Conservation (phyloP, 2,329 filamentous ascomycete genomes). For the Sphaerulina musiva region DNA sequence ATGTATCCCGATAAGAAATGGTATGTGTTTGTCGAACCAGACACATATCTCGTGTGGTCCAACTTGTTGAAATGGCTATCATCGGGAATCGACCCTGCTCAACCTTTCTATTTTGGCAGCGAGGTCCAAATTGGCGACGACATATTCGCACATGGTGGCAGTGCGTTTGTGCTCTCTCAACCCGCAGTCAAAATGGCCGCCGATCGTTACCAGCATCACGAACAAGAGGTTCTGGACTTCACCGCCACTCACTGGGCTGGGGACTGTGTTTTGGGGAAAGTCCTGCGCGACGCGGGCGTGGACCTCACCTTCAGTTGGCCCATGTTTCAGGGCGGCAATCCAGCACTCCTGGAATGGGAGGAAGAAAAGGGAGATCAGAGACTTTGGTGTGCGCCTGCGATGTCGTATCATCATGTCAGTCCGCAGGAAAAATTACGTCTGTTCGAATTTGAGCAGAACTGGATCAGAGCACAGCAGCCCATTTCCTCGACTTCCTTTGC, state of each 20-base stretch:
- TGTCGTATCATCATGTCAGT: conserved; percentile 34
- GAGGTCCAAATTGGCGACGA: conserved; percentile 44
- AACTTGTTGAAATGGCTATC: conserved; percentile 49
- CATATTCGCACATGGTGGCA: conserved; percentile 39
- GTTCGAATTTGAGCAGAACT: conserved; percentile 30
- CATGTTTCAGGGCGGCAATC: conserved; percentile 38
- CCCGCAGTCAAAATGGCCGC: conserved; percentile 33
- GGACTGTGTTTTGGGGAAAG: conserved; percentile 48
- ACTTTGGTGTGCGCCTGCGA: conserved; percentile 40
- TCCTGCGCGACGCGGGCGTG: conserved; percentile 40
- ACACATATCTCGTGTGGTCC: conserved; percentile 52
- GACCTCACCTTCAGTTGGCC: conserved; percentile 39
- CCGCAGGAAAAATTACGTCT: conserved; percentile 24
- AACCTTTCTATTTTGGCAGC: conserved; percentile 50
- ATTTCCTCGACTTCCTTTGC: conserved; percentile 4
- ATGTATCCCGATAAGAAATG: conserved; percentile 46
- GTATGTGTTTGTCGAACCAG: conserved; percentile 55
- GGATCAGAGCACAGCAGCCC: conserved; percentile 15
- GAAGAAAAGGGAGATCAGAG: conserved; percentile 21
- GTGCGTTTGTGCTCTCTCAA: conserved; percentile 40
- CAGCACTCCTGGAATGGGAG: conserved; percentile 36
- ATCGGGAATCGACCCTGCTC: conserved; percentile 41
- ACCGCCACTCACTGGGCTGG: conserved; percentile 48
- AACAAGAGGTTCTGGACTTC: conserved; percentile 38
- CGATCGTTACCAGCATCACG: conserved; percentile 37